Percentiles rank a stretch among this genome's conserved stretches.
Conservation (phyloP, 495 filamentous ascomycete genomes). For the Pyrenopolyporus hunteri region DNA sequence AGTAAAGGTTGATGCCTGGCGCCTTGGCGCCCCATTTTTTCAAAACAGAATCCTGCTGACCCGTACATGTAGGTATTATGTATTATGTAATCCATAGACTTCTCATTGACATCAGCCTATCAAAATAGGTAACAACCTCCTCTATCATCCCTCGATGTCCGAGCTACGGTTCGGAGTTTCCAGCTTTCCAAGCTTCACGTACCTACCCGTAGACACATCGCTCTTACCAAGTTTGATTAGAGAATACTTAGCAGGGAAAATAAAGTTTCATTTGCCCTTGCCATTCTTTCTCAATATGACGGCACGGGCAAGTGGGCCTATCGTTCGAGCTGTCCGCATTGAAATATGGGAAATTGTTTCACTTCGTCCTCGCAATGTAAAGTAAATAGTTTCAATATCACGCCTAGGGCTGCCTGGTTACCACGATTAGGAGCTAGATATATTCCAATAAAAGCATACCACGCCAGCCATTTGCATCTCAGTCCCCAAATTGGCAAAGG, state of each 20-base stretch:
- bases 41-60: too few species aligned
- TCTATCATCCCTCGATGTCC: conserved; percentile 12
- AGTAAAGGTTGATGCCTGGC: too few species aligned
- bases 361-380: neutral
- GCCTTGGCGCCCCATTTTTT: too few species aligned
- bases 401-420: neutral
- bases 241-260: too few species aligned
- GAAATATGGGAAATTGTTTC: neutral
- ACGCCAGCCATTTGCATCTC: neutral
- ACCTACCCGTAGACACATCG: too few species aligned
- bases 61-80: neutral
- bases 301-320: too few species aligned
- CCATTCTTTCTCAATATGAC: too few species aligned
- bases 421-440: neutral
- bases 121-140: neutral
- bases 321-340: neutral
- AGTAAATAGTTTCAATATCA: neutral
- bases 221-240: conserved; percentile 2
- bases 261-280: too few species aligned
- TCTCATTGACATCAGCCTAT: neutral
- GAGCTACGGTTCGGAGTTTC: conserved; percentile 31
- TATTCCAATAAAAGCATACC: neutral
- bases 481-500: too few species aligned
- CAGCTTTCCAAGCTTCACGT: neutral
- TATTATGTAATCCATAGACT: neutral